These are phyloP conservation scores for Tulasnella sp. DNA, from an alignment of 768 basidiomycete genomes.

Conservation along the genomic window DNA sequence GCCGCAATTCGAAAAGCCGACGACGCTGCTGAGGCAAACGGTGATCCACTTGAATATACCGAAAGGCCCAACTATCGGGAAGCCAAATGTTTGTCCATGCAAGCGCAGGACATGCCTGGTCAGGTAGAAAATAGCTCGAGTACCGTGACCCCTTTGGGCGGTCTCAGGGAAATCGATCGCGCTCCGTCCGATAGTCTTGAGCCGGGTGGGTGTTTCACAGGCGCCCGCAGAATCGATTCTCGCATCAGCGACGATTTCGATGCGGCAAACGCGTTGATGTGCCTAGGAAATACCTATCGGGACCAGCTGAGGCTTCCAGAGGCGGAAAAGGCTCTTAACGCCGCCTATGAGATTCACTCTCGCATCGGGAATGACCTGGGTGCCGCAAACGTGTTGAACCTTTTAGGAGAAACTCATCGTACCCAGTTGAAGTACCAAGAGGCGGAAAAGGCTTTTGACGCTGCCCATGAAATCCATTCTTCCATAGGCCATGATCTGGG, in stretches of 20 bases:
- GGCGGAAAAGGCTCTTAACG: not conserved
- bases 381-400: too few relatives aligned
- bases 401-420: too few relatives aligned
- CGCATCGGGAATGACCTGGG: too few relatives aligned
- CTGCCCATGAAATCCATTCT: too few relatives aligned
- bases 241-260: not conserved
- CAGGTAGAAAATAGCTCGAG: not conserved
- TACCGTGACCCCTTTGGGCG: not conserved
- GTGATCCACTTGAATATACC: not conserved
- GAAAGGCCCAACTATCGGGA: not conserved
- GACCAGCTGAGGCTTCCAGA: not conserved
- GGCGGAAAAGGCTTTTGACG: too few relatives aligned
- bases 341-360: not conserved
- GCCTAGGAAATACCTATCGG: not conserved
- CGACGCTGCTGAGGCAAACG: not conserved
- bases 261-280: not conserved
- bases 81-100: not conserved
- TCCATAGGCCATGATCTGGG: too few relatives aligned
- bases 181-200: not conserved
- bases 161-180: not conserved
- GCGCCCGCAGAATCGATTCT: not conserved
- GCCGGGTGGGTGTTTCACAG: not conserved
- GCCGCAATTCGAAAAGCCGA: not conserved
- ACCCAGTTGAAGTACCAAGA: too few relatives aligned
- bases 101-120: not conserved